These are phyloP conservation scores for Apiospora sp. DNA, from an alignment of 2,329 filamentous ascomycete genomes.

Conservation along the genomic window DNA sequence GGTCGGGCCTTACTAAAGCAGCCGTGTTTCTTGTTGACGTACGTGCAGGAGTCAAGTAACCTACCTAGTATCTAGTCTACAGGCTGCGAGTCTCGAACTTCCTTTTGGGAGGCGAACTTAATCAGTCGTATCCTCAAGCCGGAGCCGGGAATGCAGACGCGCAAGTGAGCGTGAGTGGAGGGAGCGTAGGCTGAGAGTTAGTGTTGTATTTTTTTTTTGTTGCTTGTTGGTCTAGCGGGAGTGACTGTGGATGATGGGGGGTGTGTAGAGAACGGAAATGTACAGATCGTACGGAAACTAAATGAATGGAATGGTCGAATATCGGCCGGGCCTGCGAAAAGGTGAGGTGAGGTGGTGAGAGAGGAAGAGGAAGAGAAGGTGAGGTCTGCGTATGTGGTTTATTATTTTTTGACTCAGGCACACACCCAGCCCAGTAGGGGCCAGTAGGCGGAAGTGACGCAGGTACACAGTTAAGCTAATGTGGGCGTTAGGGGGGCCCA, in stretches of 20 bases:
- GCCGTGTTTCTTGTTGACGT: slow-evolving; percentile 14
- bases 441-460: neutral
- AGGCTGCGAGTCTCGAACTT: slow-evolving; percentile 22
- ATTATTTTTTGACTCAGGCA: slow-evolving; percentile 13
- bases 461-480: slow-evolving; percentile 19
- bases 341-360: slow-evolving; percentile 23
- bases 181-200: neutral
- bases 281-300: slow-evolving; percentile 12
- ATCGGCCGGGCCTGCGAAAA: slow-evolving; percentile 24
- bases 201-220: neutral
- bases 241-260: neutral
- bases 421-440: neutral
- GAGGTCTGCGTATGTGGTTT: slow-evolving; percentile 13
- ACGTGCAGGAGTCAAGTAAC: slow-evolving; percentile 16
- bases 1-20: neutral
- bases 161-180: neutral
- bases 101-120: slow-evolving; percentile 19
- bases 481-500: slow-evolving; percentile 12
- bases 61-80: neutral
- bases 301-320: slow-evolving; percentile 25
- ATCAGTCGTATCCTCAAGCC: neutral
- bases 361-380: slow-evolving; percentile 10
- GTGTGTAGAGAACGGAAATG: slow-evolving; percentile 16
- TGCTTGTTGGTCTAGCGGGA: neutral
- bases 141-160: slow-evolving; percentile 6